Conservation (phyloP, 1,139 yeast genomes). For the Debaryomyces sp. region DNA sequence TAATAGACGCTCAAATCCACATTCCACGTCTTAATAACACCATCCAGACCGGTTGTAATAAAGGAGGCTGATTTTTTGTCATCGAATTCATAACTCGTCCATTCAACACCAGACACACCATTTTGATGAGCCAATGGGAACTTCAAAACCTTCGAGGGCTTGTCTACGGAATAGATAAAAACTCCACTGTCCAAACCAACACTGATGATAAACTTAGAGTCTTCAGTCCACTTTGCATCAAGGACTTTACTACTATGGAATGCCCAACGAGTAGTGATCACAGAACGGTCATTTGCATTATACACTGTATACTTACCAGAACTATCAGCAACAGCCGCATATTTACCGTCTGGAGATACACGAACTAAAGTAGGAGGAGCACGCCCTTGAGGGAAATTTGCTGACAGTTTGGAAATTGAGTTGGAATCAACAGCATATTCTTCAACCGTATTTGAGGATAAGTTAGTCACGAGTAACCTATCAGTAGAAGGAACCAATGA, state of each 20-base stretch:
- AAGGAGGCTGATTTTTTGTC: conserved; percentile 40
- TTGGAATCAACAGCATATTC: conserved; percentile 25
- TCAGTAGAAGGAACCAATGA: conserved; percentile 35
- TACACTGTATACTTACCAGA: conserved; percentile 82
- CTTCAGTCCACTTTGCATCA: conserved; percentile 76
- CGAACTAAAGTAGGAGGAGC: conserved; percentile 64
- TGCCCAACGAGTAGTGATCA: conserved; percentile 91
- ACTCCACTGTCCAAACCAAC: conserved; percentile 86
- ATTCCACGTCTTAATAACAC: conserved; percentile 76
- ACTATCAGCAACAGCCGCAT: conserved; percentile 82
- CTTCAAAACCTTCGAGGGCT: conserved; percentile 78
- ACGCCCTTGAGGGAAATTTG: conserved; percentile 51
- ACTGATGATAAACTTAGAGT: conserved; percentile 71
- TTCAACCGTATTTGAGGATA: conserved; percentile 36
- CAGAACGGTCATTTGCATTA: conserved; percentile 52
- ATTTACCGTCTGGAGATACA: conserved; percentile 70
- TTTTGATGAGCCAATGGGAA: conserved; percentile 82
- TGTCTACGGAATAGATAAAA: conserved; percentile 74
- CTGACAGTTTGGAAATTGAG: conserved; percentile 13
- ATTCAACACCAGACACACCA: conserved; percentile 75
- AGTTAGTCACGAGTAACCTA: conserved; percentile 54
- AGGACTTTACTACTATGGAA: conserved; percentile 86
- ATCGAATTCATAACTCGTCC: conserved; percentile 47
- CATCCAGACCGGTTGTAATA: conserved; percentile 80
- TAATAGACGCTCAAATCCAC: conserved; percentile 34